Conservation (phyloP, 352 stramenopile genomes). For the Saprolegnia diclina region DNA sequence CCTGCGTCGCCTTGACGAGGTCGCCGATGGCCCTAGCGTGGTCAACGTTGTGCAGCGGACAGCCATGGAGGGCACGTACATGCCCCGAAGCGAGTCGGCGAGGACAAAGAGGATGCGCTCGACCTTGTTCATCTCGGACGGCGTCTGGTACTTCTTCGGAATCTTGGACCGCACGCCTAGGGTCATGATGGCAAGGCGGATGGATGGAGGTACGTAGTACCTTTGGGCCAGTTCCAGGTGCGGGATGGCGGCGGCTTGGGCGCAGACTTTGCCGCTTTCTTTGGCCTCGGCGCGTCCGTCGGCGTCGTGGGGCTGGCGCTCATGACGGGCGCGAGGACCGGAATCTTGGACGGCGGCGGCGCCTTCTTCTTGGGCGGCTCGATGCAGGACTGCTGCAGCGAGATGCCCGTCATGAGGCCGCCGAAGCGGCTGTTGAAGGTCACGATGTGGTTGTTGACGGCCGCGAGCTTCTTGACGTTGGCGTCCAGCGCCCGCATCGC, state of each 20-base stretch:
- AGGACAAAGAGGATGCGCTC: constrained; percentile 83
- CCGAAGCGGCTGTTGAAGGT: constrained; percentile 73
- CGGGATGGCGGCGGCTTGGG: constrained; percentile 24
- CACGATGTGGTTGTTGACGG: constrained; percentile 63
- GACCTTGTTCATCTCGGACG: constrained; percentile 73
- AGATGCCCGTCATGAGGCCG: constrained; percentile 66
- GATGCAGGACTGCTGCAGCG: constrained; percentile 44
- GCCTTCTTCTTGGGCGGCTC: background rate
- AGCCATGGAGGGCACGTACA: constrained; percentile 40
- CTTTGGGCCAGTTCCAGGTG: constrained; percentile 75
- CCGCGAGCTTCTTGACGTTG: constrained; percentile 56
- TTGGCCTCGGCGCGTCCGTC: background rate
- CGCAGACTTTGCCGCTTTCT: constrained; percentile 6
- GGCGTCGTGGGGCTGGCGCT: background rate
- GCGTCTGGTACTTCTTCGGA: constrained; percentile 76
- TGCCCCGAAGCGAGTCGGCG: constrained; percentile 69
- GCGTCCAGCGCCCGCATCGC: constrained; percentile 60
- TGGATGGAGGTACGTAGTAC: constrained; percentile 28
- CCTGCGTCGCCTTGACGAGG: constrained; percentile 67
- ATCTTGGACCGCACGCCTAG: constrained; percentile 71
- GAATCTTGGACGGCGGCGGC: constrained; percentile 7
- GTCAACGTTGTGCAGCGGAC: background rate
- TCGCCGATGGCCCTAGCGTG: constrained; percentile 70
- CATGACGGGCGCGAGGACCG: background rate
- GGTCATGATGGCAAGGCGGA: background rate